Conservation (phyloP, 2,329 filamentous ascomycete genomes). For the Cercospora canescens region DNA sequence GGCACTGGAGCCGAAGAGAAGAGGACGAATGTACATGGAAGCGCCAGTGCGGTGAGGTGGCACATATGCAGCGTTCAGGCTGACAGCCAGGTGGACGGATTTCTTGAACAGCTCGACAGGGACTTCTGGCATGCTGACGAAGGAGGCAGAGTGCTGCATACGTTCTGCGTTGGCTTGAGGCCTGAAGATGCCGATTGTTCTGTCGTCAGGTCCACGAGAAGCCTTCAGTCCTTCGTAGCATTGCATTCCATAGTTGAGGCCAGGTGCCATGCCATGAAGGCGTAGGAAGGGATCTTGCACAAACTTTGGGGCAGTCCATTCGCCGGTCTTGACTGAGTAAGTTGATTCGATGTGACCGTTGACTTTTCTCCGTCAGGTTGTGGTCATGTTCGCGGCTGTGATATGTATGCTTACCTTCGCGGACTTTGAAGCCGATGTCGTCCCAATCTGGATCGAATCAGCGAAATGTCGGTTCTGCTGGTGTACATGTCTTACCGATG, state of each 20-base stretch:
- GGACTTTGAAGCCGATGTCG: slow-evolving; percentile 88
- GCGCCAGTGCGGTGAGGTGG: slow-evolving; percentile 87
- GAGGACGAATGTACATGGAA: slow-evolving; percentile 87
- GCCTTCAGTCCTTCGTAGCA: slow-evolving; percentile 98
- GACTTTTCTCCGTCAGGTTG: slow-evolving; percentile 47
- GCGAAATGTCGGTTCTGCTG: background rate
- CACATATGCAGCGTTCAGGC: slow-evolving; percentile 85
- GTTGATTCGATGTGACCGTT: slow-evolving; percentile 92
- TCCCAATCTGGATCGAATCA: slow-evolving; percentile 69
- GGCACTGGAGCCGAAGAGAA: slow-evolving; percentile 83
- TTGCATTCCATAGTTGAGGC: slow-evolving; percentile 95
- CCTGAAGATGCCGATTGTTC: slow-evolving; percentile 80
- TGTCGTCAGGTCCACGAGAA: slow-evolving; percentile 73
- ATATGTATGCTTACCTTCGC: slow-evolving; percentile 66
- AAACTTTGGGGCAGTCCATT: slow-evolving; percentile 79
- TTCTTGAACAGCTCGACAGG: slow-evolving; percentile 74
- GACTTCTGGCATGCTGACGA: slow-evolving; percentile 79
- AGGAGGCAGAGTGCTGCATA: slow-evolving; percentile 80
- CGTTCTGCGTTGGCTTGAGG: slow-evolving; percentile 80
- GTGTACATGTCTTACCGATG: slow-evolving; percentile 56
- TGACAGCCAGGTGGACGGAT: slow-evolving; percentile 77
- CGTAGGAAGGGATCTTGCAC: slow-evolving; percentile 80
- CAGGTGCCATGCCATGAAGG: slow-evolving; percentile 93
- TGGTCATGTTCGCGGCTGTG: background rate
- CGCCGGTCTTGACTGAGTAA: slow-evolving; percentile 70